Percentiles rank a stretch among this genome's conserved stretches.
Conservation (phyloP, 129 eudicot genomes). For the Ambrosia trifida region DNA sequence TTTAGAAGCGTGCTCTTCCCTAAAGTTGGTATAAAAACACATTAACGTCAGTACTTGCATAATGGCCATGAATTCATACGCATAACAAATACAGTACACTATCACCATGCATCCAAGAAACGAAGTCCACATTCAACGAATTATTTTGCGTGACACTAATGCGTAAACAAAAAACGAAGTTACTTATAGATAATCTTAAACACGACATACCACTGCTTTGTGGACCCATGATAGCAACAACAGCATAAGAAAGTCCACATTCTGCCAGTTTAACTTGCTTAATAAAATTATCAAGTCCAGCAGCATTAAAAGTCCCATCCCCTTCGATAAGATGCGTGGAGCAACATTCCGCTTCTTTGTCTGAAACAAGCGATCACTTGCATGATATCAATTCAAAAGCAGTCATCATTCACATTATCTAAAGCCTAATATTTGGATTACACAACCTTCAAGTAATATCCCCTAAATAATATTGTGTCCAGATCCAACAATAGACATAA, state of each 20-base stretch:
- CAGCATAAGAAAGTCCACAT: conserved; percentile 98
- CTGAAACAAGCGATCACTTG: conserved; percentile 36
- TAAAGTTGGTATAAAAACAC: conserved; percentile 38
- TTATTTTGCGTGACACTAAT: neutral
- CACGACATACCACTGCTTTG: conserved; percentile 88
- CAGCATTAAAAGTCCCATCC: conserved; percentile 83
- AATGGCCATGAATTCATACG: conserved; percentile 10
- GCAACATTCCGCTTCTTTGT: conserved; percentile 52
- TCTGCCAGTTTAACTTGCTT: conserved; percentile 86
- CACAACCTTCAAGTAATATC: conserved; percentile 1
- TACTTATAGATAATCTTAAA: neutral
- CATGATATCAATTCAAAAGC: conserved; percentile 24
- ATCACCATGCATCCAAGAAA: neutral
- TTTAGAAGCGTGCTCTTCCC: conserved; percentile 95
- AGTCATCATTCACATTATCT: conserved; percentile 2
- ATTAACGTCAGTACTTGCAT: conserved; percentile 21
- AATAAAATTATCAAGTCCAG: conserved; percentile 73
- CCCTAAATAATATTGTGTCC: conserved; percentile 3
- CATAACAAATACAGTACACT: neutral
- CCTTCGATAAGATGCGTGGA: conserved; percentile 97
- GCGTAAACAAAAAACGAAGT: neutral
- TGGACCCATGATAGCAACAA: conserved; percentile 99
- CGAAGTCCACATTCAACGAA: neutral
- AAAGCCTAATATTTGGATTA: neutral
- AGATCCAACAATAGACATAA: conserved; percentile 19